Conservation (phyloP, 2,329 filamentous ascomycete genomes). For the Lecanicillium sp. region DNA sequence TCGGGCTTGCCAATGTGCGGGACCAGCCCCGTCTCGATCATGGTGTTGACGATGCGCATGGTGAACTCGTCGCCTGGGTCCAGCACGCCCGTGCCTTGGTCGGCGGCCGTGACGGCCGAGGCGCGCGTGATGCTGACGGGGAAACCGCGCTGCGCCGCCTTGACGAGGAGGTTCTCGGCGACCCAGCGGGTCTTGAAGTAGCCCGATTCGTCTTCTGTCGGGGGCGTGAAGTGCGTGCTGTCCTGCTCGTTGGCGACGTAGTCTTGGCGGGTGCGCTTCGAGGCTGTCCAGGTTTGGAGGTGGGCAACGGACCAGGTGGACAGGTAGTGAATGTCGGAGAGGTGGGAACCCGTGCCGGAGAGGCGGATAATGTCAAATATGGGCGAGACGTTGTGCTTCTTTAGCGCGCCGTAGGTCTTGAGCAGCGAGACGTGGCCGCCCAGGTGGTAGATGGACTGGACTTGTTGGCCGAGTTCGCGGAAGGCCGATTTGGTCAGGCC, state of each 20-base stretch:
- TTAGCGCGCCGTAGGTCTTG: conserved; percentile 16
- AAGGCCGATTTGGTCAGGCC: conserved; percentile 16
- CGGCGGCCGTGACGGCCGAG: too few species aligned
- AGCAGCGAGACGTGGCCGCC: conserved; percentile 18
- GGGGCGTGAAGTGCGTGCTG: conserved; percentile 13
- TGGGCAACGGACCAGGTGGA: conserved; percentile 18
- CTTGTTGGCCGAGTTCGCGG: conserved; percentile 13
- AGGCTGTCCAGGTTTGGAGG: conserved; percentile 15
- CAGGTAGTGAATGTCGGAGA: conserved; percentile 15
- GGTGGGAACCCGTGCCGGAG: conserved; percentile 1
- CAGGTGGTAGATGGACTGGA: conserved; percentile 17
- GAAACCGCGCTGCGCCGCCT: conserved; percentile 18
- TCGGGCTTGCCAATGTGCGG: too few species aligned
- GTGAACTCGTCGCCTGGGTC: too few species aligned
- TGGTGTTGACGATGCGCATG: too few species aligned
- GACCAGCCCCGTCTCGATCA: too few species aligned
- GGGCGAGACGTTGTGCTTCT: conserved; percentile 14
- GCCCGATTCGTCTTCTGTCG: conserved; percentile 15
- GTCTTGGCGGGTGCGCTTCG: too few species aligned
- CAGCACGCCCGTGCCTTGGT: too few species aligned
- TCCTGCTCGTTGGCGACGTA: conserved; percentile 10
- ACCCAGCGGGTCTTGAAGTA: conserved; percentile 20
- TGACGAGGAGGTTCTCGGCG: conserved; percentile 15
- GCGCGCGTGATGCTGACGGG: conserved; percentile 14
- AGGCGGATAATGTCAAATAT: conserved; percentile 17